These are phyloP conservation scores for Apiospora koreana DNA, from an alignment of 2,329 filamentous ascomycete genomes.

Conservation along the genomic window DNA sequence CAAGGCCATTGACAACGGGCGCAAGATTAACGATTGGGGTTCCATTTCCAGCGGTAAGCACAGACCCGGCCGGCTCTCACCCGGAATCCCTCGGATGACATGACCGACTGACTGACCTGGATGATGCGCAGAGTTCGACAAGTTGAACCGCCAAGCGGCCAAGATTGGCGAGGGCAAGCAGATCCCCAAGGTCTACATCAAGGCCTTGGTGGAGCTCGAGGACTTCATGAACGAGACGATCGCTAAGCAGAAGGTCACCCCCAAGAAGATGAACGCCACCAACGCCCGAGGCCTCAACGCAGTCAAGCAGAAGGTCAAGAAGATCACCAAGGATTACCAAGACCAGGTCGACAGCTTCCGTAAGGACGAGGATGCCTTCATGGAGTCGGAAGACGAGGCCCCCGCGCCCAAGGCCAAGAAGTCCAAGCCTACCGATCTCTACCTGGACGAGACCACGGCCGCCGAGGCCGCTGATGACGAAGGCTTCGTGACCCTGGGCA, in stretches of 20 bases:
- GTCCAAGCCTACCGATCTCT: constrained; percentile 49
- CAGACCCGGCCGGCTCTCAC: background rate
- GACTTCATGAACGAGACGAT: constrained; percentile 92
- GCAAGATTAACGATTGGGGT: constrained; percentile 98
- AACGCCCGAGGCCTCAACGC: constrained; percentile 93
- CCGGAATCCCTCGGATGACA: background rate
- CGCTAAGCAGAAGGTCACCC: constrained; percentile 91
- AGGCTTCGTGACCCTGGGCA: constrained; percentile 86
- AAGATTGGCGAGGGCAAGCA: constrained; percentile 78
- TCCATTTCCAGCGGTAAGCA: constrained; percentile 81
- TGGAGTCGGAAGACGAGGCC: constrained; percentile 81
- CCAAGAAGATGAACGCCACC: constrained; percentile 98
- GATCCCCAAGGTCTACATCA: constrained; percentile 88
- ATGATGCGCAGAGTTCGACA: constrained; percentile 76
- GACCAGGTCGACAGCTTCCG: constrained; percentile 85
- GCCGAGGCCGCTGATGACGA: constrained; percentile 65
- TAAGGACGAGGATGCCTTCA: constrained; percentile 80
- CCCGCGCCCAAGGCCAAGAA: constrained; percentile 55
- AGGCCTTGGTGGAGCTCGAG: constrained; percentile 90
- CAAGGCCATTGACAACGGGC: constrained; percentile 89
- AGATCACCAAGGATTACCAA: constrained; percentile 95
- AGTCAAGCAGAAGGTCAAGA: constrained; percentile 97
- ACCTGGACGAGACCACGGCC: constrained; percentile 39
- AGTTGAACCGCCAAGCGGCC: constrained; percentile 81
- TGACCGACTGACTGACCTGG: constrained; percentile 11